Percentiles rank a stretch among this genome's conserved stretches.
phyloP scores from a whole-genome alignment of 495 filamentous ascomycete species.

The Sabuloglossum arenarium region DNA sequence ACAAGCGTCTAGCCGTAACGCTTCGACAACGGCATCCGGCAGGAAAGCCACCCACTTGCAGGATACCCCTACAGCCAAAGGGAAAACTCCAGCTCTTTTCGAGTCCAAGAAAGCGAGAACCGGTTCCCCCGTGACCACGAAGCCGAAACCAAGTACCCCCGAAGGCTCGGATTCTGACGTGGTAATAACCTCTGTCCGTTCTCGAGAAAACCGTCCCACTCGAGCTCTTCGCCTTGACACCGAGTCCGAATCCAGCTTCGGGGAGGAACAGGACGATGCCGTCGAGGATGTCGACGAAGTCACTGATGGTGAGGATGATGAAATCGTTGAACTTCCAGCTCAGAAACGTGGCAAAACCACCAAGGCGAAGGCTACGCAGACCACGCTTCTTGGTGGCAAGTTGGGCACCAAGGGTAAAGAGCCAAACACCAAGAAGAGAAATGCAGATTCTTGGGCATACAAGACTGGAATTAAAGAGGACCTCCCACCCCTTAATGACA shows the following conservation, averaged over 20 bases:
- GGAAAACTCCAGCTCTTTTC: background rate
- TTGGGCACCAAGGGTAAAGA: background rate
- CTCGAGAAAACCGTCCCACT: background rate
- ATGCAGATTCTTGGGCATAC: background rate
- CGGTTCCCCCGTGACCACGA: background rate
- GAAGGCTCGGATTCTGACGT: background rate
- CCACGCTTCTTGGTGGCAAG: background rate
- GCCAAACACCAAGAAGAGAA: background rate
- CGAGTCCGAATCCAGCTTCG: background rate
- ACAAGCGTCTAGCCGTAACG: background rate
- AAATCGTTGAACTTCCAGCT: conserved; percentile 21
- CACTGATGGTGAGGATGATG: conserved; percentile 11
- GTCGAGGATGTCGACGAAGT: conserved; percentile 7
- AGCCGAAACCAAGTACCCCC: background rate
- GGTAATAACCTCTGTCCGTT: background rate
- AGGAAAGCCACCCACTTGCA: background rate
- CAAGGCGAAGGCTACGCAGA: background rate
- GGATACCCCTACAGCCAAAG: background rate
- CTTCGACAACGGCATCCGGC: background rate
- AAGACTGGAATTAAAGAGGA: conserved; percentile 12
- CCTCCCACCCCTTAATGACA: conserved; percentile 24
- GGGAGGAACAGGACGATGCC: background rate
- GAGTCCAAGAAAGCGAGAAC: background rate
- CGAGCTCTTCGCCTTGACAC: no score
- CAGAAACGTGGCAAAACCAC: background rate